phyloP scores from a whole-genome alignment of 2,329 filamentous ascomycete genomes.

The Mariannaea elegans region DNA sequence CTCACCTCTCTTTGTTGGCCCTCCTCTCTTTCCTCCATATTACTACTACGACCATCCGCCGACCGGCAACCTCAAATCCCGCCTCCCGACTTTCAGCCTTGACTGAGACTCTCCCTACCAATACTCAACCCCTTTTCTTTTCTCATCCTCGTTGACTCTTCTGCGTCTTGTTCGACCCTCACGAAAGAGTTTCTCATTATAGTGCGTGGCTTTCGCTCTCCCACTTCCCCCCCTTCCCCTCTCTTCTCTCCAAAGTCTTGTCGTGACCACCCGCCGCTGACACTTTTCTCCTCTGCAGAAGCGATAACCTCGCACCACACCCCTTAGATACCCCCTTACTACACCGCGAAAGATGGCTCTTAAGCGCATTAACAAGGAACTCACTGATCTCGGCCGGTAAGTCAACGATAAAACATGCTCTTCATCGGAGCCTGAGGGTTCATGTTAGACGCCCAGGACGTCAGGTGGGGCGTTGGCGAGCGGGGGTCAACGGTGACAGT shows the following conservation, averaged over 20 bases:
- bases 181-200: conserved; percentile 34
- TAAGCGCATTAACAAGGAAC: conserved; percentile 95
- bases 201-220: conserved; percentile 40
- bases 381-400: conserved; percentile 89
- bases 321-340: conserved; percentile 39
- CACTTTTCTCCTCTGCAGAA: conserved; percentile 30
- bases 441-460: conserved; percentile 40
- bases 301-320: conserved; percentile 39
- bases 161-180: conserved; percentile 26
- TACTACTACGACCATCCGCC: conserved; percentile 35
- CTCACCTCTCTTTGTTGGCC: conserved; percentile 43
- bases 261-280: conserved; percentile 37
- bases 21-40: conserved; percentile 37
- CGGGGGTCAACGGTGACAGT: conserved; percentile 44
- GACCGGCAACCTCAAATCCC: conserved; percentile 41
- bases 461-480: conserved; percentile 50
- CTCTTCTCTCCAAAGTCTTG: conserved; percentile 5
- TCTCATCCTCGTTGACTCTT: conserved; percentile 3
- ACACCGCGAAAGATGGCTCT: conserved; percentile 76
- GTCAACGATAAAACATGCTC: conserved; percentile 43
- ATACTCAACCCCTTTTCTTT: conserved; percentile 11
- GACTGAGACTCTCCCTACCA: conserved; percentile 37
- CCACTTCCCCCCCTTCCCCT: not conserved
- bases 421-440: conserved; percentile 34
- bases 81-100: conserved; percentile 38